These are phyloP conservation scores for Candolleomyces efflorescens DNA, from an alignment of 768 basidiomycete species.

Conservation along the genomic window DNA sequence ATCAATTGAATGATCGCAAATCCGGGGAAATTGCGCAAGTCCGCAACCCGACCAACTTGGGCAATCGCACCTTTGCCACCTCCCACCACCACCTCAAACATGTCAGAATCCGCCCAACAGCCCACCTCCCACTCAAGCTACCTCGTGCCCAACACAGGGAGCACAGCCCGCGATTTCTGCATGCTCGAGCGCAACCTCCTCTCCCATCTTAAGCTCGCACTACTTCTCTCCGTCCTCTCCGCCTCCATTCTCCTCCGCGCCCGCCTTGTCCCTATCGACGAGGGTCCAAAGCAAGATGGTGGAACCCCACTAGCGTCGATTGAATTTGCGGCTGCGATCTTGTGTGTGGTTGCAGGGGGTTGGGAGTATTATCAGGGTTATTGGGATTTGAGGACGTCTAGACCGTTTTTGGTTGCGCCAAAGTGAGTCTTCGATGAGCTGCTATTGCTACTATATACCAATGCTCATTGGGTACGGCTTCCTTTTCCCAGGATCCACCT, in stretches of 20 bases:
- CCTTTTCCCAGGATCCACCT: conserved; percentile 40
- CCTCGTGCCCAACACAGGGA: conserved; percentile 46
- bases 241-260: conserved; percentile 60
- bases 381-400: conserved; percentile 49
- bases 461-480: conserved; percentile 4
- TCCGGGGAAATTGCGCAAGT: not conserved
- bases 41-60: not conserved
- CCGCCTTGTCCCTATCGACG: conserved; percentile 47
- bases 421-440: conserved; percentile 37
- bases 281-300: conserved; percentile 18
- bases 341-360: conserved; percentile 49
- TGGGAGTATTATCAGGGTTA: conserved; percentile 67
- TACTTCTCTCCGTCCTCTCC: conserved; percentile 59
- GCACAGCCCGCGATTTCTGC: conserved; percentile 68
- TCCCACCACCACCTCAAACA: not conserved
- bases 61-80: not conserved
- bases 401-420: conserved; percentile 55
- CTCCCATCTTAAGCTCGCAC: conserved; percentile 61
- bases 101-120: not conserved
- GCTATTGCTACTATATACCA: conserved; percentile 1
- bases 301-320: conserved; percentile 49
- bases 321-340: conserved; percentile 49
- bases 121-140: not conserved
- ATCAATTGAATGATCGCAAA: too few species aligned
- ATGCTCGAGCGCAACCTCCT: conserved; percentile 78